Base-by-base conservation (phyloP, 2,329 filamentous ascomycete genomes). In the Fusarium heterosporum region DNA sequence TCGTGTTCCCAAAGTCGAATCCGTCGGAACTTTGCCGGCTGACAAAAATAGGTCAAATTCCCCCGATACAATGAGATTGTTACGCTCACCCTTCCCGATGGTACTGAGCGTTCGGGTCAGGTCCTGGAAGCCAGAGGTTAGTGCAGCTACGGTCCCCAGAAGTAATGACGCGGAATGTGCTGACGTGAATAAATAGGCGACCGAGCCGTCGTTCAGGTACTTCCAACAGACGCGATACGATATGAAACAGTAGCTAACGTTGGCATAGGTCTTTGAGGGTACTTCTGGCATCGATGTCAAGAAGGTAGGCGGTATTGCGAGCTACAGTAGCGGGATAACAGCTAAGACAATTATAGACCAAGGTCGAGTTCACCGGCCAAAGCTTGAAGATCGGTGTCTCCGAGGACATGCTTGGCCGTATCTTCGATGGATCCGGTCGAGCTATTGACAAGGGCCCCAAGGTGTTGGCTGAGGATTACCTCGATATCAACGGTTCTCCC, bases 401-500 rank as follows among this genome's bases (percentile, higher is more conserved):
- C 51, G 96, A 99, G 83, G 96, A 99, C 84, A 99, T 99, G 96
- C 83, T 99, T 82, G 96, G 96, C 71, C 95, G 96, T 84, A 93
- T 98, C 80, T 99, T 99, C 78, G 94, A 99, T 84, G 96, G 96
- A 75, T 98, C 96, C 63, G 96, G 96, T 77, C 91, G 95, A 80
- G 92, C 96, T 73, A 99, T 99, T 79, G 96, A 99, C 84, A 99
- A 98, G 84, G 96, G 96, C 54, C 96, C 96, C 64, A 98, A 97
- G 84, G 96, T 99, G 75, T 84, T 99, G 70, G 94, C 96, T 51
- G 96, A 99, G 81, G 96, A 99, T 75, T 99, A 97, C 80, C 86
- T 99, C 73, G 96, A 99, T 80, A 99, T 99, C 84, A 99, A 99
- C 85, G 96, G 96, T 78, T 96, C 90, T 80, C 95, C 96, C 61